Evolutionary conservation across 2,329 filamentous ascomycete species (phyloP).

Genomic region (Ophiostoma sp.): DNA sequence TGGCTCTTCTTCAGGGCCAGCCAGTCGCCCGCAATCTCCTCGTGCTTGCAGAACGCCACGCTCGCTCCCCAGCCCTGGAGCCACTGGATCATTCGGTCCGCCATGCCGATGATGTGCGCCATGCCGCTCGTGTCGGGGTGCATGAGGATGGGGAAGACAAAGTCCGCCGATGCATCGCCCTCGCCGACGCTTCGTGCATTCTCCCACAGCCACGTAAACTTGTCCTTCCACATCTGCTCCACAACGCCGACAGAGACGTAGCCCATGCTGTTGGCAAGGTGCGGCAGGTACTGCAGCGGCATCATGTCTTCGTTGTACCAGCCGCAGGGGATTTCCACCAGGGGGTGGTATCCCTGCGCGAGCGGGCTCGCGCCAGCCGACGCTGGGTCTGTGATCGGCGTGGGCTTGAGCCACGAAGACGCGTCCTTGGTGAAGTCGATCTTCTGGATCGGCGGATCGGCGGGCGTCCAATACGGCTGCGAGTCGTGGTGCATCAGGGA

Average conservation of each 20-base stretch:
- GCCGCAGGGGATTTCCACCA: background rate
- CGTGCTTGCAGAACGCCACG: background rate
- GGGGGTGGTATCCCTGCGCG: slow-evolving; percentile 1
- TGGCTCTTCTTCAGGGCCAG: slow-evolving; percentile 3
- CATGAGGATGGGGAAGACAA: slow-evolving; percentile 70
- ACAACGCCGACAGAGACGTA: background rate
- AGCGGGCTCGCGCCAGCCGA: slow-evolving; percentile 4
- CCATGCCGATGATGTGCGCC: slow-evolving; percentile 52
- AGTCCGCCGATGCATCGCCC: slow-evolving; percentile 58
- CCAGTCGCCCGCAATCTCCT: background rate
- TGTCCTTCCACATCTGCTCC: slow-evolving; percentile 7
- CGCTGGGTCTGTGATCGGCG: background rate
- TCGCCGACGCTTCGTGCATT: slow-evolving; percentile 38
- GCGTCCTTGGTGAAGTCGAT: slow-evolving; percentile 46
- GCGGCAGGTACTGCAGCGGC: background rate
- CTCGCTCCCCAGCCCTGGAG: slow-evolving; percentile 35
- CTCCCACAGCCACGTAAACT: slow-evolving; percentile 40
- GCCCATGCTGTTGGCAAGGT: background rate
- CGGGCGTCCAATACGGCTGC: slow-evolving; percentile 57
- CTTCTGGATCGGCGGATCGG: slow-evolving; percentile 51
- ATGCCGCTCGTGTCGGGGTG: slow-evolving; percentile 49
- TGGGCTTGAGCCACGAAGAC: slow-evolving; percentile 5
- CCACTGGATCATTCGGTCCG: slow-evolving; percentile 46
- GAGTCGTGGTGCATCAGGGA: slow-evolving; percentile 61
- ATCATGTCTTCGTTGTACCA: slow-evolving; percentile 3